Base-by-base conservation (phyloP, 495 filamentous ascomycete genomes). In the Penicillium bovifimosum region DNA sequence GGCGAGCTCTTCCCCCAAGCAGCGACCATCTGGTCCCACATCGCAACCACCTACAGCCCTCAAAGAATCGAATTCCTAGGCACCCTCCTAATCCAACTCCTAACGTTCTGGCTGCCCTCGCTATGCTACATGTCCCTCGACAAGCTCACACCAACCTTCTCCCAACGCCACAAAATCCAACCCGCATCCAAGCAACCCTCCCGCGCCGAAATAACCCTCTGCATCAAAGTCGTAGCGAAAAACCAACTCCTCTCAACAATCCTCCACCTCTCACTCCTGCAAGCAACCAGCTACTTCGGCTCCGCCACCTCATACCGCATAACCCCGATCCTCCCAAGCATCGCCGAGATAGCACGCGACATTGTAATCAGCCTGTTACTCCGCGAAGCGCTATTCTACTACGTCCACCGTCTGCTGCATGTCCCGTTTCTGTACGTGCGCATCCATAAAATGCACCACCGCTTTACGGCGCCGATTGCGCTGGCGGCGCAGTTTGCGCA, bases 381-480 rank as follows among this genome's bases (percentile, higher is more conserved):
- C 48, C 68, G 81, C 55, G 78, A 87, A 57, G 34, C 70, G 9
- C 27, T 76, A 5, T 85, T 84, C 66, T 84, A 83, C 62, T 78
- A 78, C 53, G 50, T 66, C 52, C 79, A 87, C 61, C 69, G 79
- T 26, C 50, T 78, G 29, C 66, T 86, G 27, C 76, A 87, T 63
- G 60, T 64, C 5, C 77, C 70, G 0, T 50, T 34, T 5, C 47
- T 84, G 9, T 84, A 81, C 65, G 58, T 56, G 18, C 55, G 48
- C 6, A 73, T 85, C 42, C 82, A 85, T 66, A 81, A 80, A 45
- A 59, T 66, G 27, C 82, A 84, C 53, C 81, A 84, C 62, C 59
- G 65, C 14, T 84, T 82, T 63, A 81, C 76, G 0, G 77, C 81
- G 0, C 82, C 80, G 0, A 74, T 83, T n/a, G 76, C 79, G 0